Percentiles rank a stretch among this genome's conserved stretches.
phyloP scores from a whole-genome alignment of 352 stramenopile genomes.

The Phytopythium ostracodes region DNA sequence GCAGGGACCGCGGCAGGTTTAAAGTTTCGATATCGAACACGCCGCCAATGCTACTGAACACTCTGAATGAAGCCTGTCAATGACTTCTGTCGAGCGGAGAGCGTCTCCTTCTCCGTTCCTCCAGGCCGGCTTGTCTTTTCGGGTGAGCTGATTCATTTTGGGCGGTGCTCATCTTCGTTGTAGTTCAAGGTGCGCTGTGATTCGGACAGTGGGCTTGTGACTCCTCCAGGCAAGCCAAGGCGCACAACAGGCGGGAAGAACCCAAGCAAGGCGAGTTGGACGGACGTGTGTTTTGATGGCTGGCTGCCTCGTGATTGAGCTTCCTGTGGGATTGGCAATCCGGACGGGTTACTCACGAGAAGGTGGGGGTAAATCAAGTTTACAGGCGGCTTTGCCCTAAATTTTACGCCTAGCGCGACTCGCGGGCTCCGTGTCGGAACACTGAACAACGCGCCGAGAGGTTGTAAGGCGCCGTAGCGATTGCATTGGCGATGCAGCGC shows the following conservation, averaged over 20 bases:
- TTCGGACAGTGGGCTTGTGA: not conserved
- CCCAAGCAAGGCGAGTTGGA: not conserved
- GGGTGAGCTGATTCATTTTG: not conserved
- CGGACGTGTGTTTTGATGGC: not conserved
- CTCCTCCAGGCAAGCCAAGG: not conserved
- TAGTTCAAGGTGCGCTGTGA: not conserved
- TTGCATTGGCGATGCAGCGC: too few relatives aligned
- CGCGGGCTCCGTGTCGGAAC: too few relatives aligned
- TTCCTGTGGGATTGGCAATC: not conserved
- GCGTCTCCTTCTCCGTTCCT: not conserved
- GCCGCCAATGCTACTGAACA: too few relatives aligned
- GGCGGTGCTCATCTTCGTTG: constrained; percentile 1
- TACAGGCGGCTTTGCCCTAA: not conserved
- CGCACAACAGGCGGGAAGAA: not conserved
- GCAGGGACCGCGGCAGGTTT: not conserved
- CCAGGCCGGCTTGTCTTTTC: not conserved
- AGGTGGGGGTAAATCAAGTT: not conserved
- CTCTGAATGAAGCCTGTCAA: too few relatives aligned
- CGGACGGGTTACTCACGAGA: not conserved
- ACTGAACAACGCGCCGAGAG: too few relatives aligned
- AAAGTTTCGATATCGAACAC: not conserved
- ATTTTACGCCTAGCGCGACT: not conserved
- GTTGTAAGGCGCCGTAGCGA: too few relatives aligned
- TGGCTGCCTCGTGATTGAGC: not conserved
- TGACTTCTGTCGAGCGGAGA: too few relatives aligned